These are phyloP conservation scores for Didymosphaeria variabile DNA, from an alignment of 2,329 filamentous ascomycete species.

Conservation along the genomic window DNA sequence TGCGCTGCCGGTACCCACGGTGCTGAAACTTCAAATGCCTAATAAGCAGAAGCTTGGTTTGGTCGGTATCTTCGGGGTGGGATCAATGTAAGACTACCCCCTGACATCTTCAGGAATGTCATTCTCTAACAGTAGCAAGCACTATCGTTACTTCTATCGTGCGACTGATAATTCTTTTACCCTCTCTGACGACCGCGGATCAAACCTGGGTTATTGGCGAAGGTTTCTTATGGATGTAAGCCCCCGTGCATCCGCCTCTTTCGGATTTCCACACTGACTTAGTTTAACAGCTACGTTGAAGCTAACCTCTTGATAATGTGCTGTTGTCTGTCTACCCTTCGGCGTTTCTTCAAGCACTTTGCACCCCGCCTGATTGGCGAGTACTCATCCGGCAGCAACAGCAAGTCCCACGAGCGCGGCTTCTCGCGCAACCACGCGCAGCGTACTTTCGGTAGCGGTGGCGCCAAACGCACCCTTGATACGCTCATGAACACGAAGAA, in stretches of 20 bases:
- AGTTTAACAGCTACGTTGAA: neutral
- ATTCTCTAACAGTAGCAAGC: neutral
- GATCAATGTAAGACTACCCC: conserved; percentile 22
- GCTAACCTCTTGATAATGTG: conserved; percentile 7
- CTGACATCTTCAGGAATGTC: neutral
- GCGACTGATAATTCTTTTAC: neutral
- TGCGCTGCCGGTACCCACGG: conserved; percentile 28
- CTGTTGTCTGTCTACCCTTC: conserved; percentile 1
- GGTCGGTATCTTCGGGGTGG: conserved; percentile 30
- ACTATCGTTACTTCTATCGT: neutral
- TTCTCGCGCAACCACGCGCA: neutral
- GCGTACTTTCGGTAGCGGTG: conserved; percentile 4
- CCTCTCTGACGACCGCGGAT: neutral
- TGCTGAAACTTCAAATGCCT: conserved; percentile 30
- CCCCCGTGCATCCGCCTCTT: neutral
- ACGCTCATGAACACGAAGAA: conserved; percentile 2
- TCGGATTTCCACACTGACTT: neutral
- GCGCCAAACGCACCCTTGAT: conserved; percentile 5
- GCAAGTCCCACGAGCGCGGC: conserved; percentile 1
- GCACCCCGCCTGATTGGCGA: neutral
- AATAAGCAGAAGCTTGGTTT: conserved; percentile 26
- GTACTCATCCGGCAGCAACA: neutral
- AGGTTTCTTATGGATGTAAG: neutral
- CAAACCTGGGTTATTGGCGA: conserved; percentile 3
- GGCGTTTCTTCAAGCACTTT: conserved; percentile 8